These are phyloP conservation scores for Camellia granthamiana DNA, from an alignment of 148 eudicot genomes.

Conservation along the genomic window DNA sequence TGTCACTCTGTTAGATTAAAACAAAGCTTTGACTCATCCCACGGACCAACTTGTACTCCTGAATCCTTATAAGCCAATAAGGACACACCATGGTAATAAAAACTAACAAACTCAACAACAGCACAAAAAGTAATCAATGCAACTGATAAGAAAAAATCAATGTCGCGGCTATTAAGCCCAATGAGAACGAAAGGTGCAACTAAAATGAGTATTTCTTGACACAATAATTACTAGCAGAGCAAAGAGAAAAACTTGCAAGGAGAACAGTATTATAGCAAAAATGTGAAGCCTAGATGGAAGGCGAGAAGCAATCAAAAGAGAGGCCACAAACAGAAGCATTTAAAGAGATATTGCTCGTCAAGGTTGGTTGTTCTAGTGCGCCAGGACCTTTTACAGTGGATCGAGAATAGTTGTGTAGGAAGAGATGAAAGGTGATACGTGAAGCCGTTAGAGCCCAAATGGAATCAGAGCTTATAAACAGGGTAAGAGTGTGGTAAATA, in stretches of 20 bases:
- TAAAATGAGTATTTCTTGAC: slow-evolving; percentile 67
- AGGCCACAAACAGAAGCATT: slow-evolving; percentile 90
- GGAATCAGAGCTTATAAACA: slow-evolving; percentile 86
- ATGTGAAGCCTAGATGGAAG: slow-evolving; percentile 88
- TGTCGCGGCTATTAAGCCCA: slow-evolving; percentile 54
- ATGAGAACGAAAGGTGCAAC: slow-evolving; percentile 63
- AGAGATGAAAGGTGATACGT: slow-evolving; percentile 77
- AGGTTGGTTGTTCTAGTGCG: slow-evolving; percentile 48
- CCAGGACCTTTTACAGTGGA: slow-evolving; percentile 75
- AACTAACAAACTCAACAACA: slow-evolving; percentile 54
- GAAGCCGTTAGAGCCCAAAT: slow-evolving; percentile 75
- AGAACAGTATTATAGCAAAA: slow-evolving; percentile 73
- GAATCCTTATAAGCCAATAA: slow-evolving; percentile 88
- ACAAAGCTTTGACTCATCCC: slow-evolving; percentile 97
- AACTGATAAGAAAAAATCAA: slow-evolving; percentile 48
- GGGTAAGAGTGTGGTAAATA: slow-evolving; percentile 90
- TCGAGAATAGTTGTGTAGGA: slow-evolving; percentile 86
- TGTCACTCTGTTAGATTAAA: slow-evolving; percentile 68
- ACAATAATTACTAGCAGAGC: slow-evolving; percentile 71
- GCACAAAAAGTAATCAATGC: slow-evolving; percentile 57
- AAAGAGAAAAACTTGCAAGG: slow-evolving; percentile 87
- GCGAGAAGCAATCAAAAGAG: slow-evolving; percentile 88
- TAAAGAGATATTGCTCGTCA: slow-evolving; percentile 70
- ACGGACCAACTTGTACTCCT: slow-evolving; percentile 92
- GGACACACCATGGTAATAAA: slow-evolving; percentile 78